Evolutionary conservation across 495 filamentous ascomycete species (phyloP).

Genomic region (Aspergillus olivimuriae): DNA sequence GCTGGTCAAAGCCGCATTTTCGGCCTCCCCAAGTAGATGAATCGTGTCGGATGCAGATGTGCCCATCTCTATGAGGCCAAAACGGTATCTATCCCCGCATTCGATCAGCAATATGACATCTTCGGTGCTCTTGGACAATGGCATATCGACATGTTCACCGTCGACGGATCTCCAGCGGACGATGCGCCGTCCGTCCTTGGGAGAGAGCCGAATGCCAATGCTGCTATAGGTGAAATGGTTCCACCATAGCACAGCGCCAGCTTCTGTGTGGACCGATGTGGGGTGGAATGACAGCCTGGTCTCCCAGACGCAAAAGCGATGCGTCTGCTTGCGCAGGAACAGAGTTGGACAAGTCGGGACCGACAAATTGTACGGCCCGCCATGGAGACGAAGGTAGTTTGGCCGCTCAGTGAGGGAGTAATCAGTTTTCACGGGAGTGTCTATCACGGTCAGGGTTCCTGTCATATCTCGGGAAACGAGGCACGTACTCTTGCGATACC

Average conservation of each 20-base stretch:
- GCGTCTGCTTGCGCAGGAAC: constrained; percentile 39
- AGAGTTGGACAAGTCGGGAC: constrained; percentile 35
- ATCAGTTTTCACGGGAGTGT: constrained; percentile 26
- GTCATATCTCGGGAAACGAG: background rate
- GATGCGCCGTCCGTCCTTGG: constrained; percentile 9
- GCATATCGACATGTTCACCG: constrained; percentile 11
- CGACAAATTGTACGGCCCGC: constrained; percentile 35
- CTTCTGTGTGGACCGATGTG: constrained; percentile 23
- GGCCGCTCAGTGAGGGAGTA: constrained; percentile 32
- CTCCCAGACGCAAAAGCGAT: constrained; percentile 28
- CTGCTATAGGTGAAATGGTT: constrained; percentile 36
- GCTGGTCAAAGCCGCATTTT: constrained; percentile 20
- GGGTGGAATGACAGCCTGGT: constrained; percentile 27
- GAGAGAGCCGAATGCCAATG: constrained; percentile 24
- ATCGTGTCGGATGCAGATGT: background rate
- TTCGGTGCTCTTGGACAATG: background rate
- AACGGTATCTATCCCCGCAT: constrained; percentile 23
- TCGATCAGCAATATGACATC: constrained; percentile 20
- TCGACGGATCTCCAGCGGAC: constrained; percentile 20
- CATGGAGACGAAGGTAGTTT: constrained; percentile 30
- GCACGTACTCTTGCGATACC: constrained; percentile 38
- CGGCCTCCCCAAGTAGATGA: constrained; percentile 22
- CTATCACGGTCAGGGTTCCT: constrained; percentile 4
- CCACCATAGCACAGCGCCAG: constrained; percentile 36
- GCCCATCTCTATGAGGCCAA: constrained; percentile 18